Conservation (phyloP, 495 filamentous ascomycete genomes). For the Schizothecium vesticola region DNA sequence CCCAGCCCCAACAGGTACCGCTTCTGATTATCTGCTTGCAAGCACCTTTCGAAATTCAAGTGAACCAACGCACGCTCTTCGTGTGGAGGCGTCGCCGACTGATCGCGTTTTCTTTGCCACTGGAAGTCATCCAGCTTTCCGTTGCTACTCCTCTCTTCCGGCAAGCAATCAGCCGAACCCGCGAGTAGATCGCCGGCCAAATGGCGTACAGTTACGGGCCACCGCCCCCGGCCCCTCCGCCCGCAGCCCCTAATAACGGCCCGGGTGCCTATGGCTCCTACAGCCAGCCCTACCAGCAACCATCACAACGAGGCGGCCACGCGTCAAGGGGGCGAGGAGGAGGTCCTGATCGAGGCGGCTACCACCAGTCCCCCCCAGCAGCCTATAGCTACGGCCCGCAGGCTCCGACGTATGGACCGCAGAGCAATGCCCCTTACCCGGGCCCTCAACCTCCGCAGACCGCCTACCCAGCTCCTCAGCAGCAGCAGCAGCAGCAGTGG, state of each 20-base stretch:
- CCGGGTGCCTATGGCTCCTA: slow-evolving; percentile 31
- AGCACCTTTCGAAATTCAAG: slow-evolving; percentile 4
- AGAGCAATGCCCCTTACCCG: slow-evolving; percentile 16
- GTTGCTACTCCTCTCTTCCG: not conserved
- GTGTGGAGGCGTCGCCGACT: not conserved
- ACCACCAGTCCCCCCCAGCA: slow-evolving; percentile 19
- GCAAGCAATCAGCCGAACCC: not conserved
- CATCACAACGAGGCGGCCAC: slow-evolving; percentile 28
- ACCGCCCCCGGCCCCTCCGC: slow-evolving; percentile 49
- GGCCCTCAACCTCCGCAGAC: slow-evolving; percentile 21
- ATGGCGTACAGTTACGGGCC: slow-evolving; percentile 52
- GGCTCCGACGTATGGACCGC: slow-evolving; percentile 21
- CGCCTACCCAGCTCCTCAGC: slow-evolving; percentile 19
- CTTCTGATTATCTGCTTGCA: not conserved
- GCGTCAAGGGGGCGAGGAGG: slow-evolving; percentile 29
- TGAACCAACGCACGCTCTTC: not conserved
- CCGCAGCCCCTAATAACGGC: slow-evolving; percentile 29
- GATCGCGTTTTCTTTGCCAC: not conserved
- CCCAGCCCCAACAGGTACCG: not conserved
- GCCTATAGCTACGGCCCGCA: slow-evolving; percentile 25
- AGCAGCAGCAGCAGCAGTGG: slow-evolving; percentile 27
- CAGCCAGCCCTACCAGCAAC: slow-evolving; percentile 31
- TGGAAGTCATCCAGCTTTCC: slow-evolving; percentile 4
- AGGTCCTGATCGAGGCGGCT: slow-evolving; percentile 35
- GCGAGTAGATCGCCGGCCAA: not conserved